A percentile compares a stretch with the other conserved stretches of the same genome.
Evolutionary conservation across 495 filamentous ascomycete genomes (phyloP).

Genomic region (Aspergillus affinis): DNA sequence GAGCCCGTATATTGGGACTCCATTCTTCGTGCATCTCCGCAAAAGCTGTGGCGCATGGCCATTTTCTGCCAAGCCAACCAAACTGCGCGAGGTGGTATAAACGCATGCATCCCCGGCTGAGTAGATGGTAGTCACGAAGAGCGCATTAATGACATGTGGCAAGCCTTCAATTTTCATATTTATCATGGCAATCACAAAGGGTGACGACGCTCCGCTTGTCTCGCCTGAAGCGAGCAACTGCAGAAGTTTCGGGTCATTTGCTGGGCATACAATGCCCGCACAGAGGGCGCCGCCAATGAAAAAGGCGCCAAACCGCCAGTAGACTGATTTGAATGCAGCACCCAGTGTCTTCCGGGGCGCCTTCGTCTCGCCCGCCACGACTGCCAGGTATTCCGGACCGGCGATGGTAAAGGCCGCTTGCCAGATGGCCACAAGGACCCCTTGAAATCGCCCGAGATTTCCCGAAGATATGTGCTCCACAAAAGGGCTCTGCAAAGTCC

Average conservation of each 20-base stretch:
- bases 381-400: conserved; percentile 76
- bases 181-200: conserved; percentile 82
- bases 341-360: conserved; percentile 55
- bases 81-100: conserved; percentile 70
- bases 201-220: conserved; percentile 59
- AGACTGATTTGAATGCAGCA: conserved; percentile 69
- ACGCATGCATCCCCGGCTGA: conserved; percentile 78
- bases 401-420: conserved; percentile 26
- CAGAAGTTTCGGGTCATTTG: conserved; percentile 54
- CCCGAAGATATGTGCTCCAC: conserved; percentile 56
- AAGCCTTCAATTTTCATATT: conserved; percentile 62
- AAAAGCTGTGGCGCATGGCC: conserved; percentile 62
- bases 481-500: too few species aligned
- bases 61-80: conserved; percentile 68
- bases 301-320: conserved; percentile 68
- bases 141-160: conserved; percentile 71
- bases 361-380: conserved; percentile 74
- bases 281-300: conserved; percentile 70
- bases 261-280: conserved; percentile 64
- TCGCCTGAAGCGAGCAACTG: conserved; percentile 67
- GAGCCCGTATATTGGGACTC: conserved; percentile 45
- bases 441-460: conserved; percentile 62
- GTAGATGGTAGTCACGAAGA: conserved; percentile 70
- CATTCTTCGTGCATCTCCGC: conserved; percentile 41
- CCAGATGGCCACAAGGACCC: conserved; percentile 68